A percentile compares a stretch with the other conserved stretches of the same genome.
These are phyloP conservation scores for Carex littledalei DNA, from an alignment of 176 grass and related monocot species.

Conservation along the genomic window DNA sequence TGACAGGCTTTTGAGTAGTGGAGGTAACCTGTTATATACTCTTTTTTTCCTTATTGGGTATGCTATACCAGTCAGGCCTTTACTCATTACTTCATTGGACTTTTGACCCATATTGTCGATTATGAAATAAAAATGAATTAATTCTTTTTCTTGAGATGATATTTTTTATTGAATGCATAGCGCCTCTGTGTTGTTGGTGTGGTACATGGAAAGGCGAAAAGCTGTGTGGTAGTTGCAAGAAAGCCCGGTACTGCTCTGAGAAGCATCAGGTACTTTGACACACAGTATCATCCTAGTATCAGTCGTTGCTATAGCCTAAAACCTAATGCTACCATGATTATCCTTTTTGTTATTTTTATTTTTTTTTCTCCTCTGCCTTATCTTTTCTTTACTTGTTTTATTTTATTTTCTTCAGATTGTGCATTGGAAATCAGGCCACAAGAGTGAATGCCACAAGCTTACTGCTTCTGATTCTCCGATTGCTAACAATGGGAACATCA, in stretches of 20 bases:
- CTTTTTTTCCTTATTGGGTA: background rate
- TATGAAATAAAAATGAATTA: background rate
- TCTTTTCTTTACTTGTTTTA: background rate
- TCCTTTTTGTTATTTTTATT: background rate
- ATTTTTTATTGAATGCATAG: conserved; percentile 31
- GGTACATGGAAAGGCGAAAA: conserved; percentile 96
- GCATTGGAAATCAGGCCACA: conserved; percentile 87
- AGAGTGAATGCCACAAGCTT: conserved; percentile 51
- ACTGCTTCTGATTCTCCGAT: conserved; percentile 43
- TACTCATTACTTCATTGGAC: background rate
- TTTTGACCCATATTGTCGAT: background rate
- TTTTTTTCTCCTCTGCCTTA: too few species aligned
- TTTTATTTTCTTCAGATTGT: conserved; percentile 43
- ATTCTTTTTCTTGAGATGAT: background rate
- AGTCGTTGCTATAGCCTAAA: too few species aligned
- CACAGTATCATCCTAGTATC: too few species aligned
- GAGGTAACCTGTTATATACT: conserved; percentile 39
- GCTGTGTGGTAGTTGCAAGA: conserved; percentile 74
- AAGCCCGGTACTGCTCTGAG: conserved; percentile 75
- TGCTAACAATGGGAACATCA: conserved; percentile 8
- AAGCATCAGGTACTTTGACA: conserved; percentile 65
- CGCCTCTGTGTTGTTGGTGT: conserved; percentile 82
- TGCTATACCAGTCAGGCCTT: background rate
- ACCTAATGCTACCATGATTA: too few species aligned
- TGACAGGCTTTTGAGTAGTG: conserved; percentile 50